Base-by-base conservation (phyloP, 768 basidiomycete species). In the Daedaleopsis sinensis region DNA sequence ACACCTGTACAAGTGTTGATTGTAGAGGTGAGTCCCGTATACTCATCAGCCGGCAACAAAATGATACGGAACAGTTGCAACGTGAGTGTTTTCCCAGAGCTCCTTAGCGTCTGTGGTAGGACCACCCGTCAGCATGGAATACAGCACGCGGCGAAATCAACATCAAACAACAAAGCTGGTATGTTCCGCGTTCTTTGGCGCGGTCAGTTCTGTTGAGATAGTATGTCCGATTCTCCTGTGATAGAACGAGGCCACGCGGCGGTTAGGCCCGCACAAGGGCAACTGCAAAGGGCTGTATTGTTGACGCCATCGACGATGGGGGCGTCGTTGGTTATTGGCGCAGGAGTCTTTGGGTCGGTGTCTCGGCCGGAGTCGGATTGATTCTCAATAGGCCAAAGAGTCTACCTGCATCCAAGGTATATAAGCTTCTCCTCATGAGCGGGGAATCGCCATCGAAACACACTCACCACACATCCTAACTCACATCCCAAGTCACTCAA, bases 181-280 rank as follows among this genome's bases (percentile, higher is more conserved):
- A 57, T 57, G 55, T 57, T 53, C 43, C 50, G 18, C 3, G 4
- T 3, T 7, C 24, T 50, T 52, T 52, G 39, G 19, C 50, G 24
- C 50, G 39, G 21, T 7, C 9, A 15, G 21, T 43, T 32, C 42
- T 32, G 43, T 27, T 61, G 60, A 61, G 60, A 52, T 55, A 55
- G 48, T 52, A 57, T 57, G 55, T 48, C 50, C 50, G 43, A 52
- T 62, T 56, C 42, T 32, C 52, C 52, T 38, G 55, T 62, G 55
- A 39, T 36, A 49, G 52, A 62, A 57, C 48, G 46, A 35, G n/a
- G 57, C 42, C 57, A 52, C 16, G 57, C 24, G n/a, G 57, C 46
- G 23, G 21, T 42, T 43, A 54, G 35, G 55, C n/a, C 36, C 24
- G 44, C 48, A 36, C 55, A 62, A 57, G 44, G 32, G 39, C 3